Evolutionary conservation across 2,329 filamentous ascomycete species (phyloP).

Genomic region (Penicillium aurantiogriseum): DNA sequence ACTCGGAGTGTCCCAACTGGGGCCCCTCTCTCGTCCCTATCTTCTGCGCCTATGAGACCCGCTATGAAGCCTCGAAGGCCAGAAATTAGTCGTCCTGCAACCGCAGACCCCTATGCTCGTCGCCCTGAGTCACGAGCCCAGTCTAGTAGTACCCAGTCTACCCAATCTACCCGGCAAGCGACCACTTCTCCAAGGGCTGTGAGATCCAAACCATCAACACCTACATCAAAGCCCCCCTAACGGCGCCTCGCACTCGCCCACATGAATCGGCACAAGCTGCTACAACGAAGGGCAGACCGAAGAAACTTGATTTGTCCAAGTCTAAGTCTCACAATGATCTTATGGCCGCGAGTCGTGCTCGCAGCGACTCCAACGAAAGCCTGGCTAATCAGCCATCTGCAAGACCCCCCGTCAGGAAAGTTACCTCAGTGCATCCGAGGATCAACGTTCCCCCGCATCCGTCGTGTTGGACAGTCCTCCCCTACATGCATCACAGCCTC

Average conservation of each 20-base stretch:
- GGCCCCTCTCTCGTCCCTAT: slow-evolving; percentile 46
- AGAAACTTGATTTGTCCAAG: slow-evolving; percentile 33
- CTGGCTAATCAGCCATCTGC: slow-evolving; percentile 10
- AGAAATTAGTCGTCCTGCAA: slow-evolving; percentile 38
- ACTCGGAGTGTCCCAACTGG: slow-evolving; percentile 39
- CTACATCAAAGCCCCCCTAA: slow-evolving; percentile 29
- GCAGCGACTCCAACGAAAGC: slow-evolving; percentile 26
- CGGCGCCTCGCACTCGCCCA: slow-evolving; percentile 33
- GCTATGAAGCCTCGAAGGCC: slow-evolving; percentile 37
- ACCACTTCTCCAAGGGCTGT: slow-evolving; percentile 24
- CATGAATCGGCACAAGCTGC: slow-evolving; percentile 32
- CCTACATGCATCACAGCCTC: slow-evolving; percentile 15
- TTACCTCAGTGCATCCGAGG: slow-evolving; percentile 52
- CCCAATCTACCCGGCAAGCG: slow-evolving; percentile 15
- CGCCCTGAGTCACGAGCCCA: slow-evolving; percentile 48
- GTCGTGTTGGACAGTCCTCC: slow-evolving; percentile 23
- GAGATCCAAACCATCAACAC: slow-evolving; percentile 33
- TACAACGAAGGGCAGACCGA: slow-evolving; percentile 34
- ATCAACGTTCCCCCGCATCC: slow-evolving; percentile 43
- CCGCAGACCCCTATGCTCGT: slow-evolving; percentile 35
- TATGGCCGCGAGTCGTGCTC: slow-evolving; percentile 28
- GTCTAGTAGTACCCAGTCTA: slow-evolving; percentile 19
- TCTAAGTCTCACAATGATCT: slow-evolving; percentile 29
- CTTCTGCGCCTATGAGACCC: slow-evolving; percentile 59
- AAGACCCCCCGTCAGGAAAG: slow-evolving; percentile 11